Evolutionary conservation across 148 eudicot genomes (phyloP), one percentile per base, ranked within the genome.

Genomic region (Cornus suecica): DNA sequence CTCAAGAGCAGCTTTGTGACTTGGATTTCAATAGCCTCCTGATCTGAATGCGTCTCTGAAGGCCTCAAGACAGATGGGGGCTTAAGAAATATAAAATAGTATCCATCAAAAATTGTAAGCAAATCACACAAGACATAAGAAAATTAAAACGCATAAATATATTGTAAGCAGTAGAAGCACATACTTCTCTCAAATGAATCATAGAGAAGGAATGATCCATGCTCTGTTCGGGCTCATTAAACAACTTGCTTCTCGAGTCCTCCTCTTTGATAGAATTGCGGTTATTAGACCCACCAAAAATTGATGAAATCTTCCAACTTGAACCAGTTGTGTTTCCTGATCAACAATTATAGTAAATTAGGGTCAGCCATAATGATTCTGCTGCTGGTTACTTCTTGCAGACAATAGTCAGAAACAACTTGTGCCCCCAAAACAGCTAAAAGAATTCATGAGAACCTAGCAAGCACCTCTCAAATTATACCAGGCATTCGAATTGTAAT

Each of bases 41-140:
- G 88, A 45, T 91, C 98, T 54, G 99, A 84, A 68, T 81, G 90
- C 23, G 83, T 80, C 83, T 96, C 99, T 76, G 92, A 81, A 29
- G 99, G 98, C 92, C 92, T 96, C 87, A 96, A 79, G 61, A 90
- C 79, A 66, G 91, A 58, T 71, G 99, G 99, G 37, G 99, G 99
- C 99, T 93, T 76, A 77, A 84, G 77, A 70, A 81, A 62, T 18
- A 34, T 42, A 14, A 65, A 62, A 72, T 25, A 68, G 71, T 30
- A 78, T 48, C 28, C 23, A 5, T 32, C 5, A 32, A 2, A 32
- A 66, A 16, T 14, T 54, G 23, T 14, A 54, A 54, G 61, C 61
- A 48, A 48, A 48, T 52, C 22, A 52, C 6, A 28, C 8, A 45
- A 68, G 27, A 22, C 13, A 11, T 18, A 80, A 66, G 42, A 8